phyloP scores from a whole-genome alignment of 345 rosid species.

The Citrus australasica region DNA sequence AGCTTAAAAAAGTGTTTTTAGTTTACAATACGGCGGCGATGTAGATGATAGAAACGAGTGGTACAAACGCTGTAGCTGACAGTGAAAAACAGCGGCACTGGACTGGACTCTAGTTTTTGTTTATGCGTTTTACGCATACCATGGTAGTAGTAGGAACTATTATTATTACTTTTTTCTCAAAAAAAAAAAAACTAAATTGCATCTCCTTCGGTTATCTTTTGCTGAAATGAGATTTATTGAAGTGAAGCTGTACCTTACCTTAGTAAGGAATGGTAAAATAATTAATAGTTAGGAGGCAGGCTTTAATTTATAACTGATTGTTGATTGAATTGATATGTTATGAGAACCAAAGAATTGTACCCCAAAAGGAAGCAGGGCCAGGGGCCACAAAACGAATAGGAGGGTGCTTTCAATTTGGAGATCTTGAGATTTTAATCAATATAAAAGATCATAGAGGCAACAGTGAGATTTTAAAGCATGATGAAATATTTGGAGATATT shows the following conservation, averaged over 20 bases:
- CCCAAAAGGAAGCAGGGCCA: not conserved
- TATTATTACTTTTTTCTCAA: no score
- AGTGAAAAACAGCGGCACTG: no score
- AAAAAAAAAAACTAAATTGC: no score
- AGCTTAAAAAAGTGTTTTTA: not conserved
- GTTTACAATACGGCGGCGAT: not conserved
- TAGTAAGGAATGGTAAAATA: no score
- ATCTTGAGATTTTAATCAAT: not conserved
- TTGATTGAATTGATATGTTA: not conserved
- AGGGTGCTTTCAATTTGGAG: not conserved
- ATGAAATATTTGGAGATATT: not conserved
- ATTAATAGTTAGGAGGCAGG: not conserved
- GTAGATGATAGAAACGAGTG: no score
- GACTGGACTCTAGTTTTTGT: no score
- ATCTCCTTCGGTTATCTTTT: not conserved
- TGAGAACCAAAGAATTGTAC: conserved; percentile 2
- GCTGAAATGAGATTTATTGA: not conserved
- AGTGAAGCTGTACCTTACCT: not conserved
- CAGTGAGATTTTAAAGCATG: not conserved
- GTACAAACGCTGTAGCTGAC: no score
- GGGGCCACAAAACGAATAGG: not conserved
- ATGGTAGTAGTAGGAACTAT: no score
- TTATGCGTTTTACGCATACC: no score
- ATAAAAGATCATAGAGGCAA: no score
- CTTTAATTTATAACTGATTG: not conserved